phyloP scores from a whole-genome alignment of 2,329 filamentous ascomycete genomes.

The Ceratocystis cubensis region DNA sequence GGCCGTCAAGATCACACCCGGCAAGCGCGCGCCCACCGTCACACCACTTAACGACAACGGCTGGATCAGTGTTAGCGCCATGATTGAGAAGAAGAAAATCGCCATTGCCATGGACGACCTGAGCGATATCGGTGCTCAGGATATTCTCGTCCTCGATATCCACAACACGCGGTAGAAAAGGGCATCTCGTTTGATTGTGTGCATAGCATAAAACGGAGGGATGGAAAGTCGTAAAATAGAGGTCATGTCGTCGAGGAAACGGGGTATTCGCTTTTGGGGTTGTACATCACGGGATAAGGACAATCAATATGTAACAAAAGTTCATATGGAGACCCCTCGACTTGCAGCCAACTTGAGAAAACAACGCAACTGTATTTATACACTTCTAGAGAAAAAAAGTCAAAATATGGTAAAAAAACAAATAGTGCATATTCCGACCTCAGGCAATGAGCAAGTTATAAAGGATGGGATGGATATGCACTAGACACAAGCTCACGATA shows the following conservation, averaged over 20 bases:
- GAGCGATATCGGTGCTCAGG: conserved; percentile 61
- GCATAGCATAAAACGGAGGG: neutral
- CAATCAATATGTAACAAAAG: neutral
- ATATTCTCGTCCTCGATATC: conserved; percentile 76
- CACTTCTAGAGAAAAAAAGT: conserved; percentile 18
- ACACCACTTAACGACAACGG: conserved; percentile 77
- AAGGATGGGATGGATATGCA: neutral
- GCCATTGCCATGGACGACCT: conserved; percentile 79
- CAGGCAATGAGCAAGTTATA: neutral
- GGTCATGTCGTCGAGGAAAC: neutral
- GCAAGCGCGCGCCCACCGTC: conserved; percentile 84
- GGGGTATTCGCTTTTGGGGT: neutral
- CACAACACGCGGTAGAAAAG: conserved; percentile 53
- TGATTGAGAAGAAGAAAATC: conserved; percentile 82
- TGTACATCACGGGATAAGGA: conserved; percentile 14
- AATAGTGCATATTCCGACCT: neutral
- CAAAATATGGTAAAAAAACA: conserved; percentile 6
- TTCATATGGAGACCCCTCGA: neutral
- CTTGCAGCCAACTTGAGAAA: conserved; percentile 2
- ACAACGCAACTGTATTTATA: conserved; percentile 19
- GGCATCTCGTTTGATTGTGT: too few species aligned
- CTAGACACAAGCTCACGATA: neutral
- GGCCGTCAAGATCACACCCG: conserved; percentile 71
- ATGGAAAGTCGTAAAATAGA: neutral
- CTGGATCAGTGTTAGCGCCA: conserved; percentile 89